Percentiles rank a stretch among this genome's conserved stretches.
Conservation (phyloP, 208 protist genomes). For the Trichomonas gallinae region DNA sequence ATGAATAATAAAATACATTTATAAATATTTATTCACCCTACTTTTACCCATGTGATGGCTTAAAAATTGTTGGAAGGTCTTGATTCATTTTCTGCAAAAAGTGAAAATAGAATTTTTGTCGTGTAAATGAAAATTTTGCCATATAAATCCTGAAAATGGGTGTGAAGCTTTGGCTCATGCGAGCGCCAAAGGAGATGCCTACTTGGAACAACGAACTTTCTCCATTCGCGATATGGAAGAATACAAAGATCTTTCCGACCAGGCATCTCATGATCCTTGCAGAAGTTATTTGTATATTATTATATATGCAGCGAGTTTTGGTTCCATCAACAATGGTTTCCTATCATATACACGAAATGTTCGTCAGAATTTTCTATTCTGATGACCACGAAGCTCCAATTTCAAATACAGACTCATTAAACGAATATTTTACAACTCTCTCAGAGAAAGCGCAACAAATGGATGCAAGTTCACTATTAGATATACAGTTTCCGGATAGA, state of each 20-base stretch:
- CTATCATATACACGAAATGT: background rate
- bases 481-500: background rate
- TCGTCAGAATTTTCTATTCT: background rate
- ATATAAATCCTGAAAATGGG: background rate
- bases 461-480: background rate
- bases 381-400: background rate
- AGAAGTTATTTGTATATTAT: background rate
- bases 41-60: too few relatives aligned
- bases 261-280: background rate
- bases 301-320: background rate
- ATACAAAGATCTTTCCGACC: background rate
- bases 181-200: background rate
- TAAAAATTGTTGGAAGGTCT: too few relatives aligned
- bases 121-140: too few relatives aligned
- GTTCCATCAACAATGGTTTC: background rate
- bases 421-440: background rate
- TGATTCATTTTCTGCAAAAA: too few relatives aligned
- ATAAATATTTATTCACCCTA: too few relatives aligned
- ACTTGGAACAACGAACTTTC: background rate
- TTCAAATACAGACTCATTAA: background rate
- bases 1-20: too few relatives aligned
- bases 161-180: background rate
- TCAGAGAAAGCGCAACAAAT: background rate
- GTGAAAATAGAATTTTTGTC: too few relatives aligned
- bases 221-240: background rate